These are phyloP conservation scores for Eucalyptus curtisii DNA, from an alignment of 345 rosid species.

Conservation along the genomic window DNA sequence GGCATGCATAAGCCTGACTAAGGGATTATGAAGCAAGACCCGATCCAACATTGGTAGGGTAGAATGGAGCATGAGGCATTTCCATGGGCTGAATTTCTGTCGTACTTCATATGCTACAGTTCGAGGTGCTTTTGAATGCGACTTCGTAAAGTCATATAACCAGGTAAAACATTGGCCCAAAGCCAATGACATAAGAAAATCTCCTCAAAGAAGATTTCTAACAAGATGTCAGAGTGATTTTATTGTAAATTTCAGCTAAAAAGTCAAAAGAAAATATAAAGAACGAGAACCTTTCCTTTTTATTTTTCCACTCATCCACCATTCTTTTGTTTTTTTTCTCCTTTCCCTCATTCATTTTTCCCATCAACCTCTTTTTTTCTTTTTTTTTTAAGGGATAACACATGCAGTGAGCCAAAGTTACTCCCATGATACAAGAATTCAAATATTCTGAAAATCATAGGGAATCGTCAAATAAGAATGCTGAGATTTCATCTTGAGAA, in stretches of 20 bases:
- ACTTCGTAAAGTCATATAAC: background rate
- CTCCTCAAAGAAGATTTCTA: background rate
- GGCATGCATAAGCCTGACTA: background rate
- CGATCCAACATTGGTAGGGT: background rate
- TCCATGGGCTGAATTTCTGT: background rate
- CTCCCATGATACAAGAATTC: background rate
- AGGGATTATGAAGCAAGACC: background rate
- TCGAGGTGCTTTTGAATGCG: background rate
- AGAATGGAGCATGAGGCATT: background rate
- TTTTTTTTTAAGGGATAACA: background rate
- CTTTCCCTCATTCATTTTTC: background rate
- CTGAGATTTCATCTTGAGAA: background rate
- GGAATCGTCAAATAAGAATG: background rate
- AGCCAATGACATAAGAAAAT: background rate
- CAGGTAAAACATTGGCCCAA: background rate
- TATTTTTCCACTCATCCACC: background rate
- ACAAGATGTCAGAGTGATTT: background rate
- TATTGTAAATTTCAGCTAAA: background rate
- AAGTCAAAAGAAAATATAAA: background rate
- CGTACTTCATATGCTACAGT: no score
- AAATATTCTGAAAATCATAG: background rate
- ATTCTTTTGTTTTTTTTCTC: background rate
- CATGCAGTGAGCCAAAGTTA: background rate
- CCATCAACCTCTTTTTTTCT: background rate
- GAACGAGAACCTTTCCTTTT: background rate